These are phyloP conservation scores for Nephelium lappaceum DNA, from an alignment of 345 rosid genomes.

Conservation along the genomic window DNA sequence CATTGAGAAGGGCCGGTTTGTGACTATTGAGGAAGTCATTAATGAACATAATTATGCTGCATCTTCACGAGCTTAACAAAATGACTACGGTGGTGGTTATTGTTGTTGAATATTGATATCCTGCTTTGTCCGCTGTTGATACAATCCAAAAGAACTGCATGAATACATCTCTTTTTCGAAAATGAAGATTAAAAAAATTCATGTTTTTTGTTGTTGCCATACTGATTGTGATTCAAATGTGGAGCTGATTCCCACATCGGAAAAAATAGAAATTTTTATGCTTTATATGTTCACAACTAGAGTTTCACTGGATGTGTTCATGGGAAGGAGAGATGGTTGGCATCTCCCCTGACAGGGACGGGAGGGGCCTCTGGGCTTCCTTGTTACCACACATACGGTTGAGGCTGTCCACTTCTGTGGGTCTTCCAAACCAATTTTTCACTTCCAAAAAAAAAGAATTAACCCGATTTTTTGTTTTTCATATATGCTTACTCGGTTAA, in stretches of 20 bases:
- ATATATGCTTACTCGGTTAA: too few relatives aligned
- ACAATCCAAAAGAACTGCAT: too few relatives aligned
- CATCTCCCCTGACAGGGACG: slow-evolving; percentile 77
- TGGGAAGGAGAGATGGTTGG: slow-evolving; percentile 74
- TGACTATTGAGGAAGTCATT: slow-evolving; percentile 67
- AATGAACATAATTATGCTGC: slow-evolving; percentile 20
- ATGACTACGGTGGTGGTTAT: not conserved
- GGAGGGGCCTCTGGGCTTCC: slow-evolving; percentile 41
- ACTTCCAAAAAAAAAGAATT: not conserved
- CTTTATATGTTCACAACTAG: too few relatives aligned
- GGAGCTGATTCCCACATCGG: too few relatives aligned
- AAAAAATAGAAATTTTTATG: too few relatives aligned
- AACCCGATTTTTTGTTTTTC: too few relatives aligned
- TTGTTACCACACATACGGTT: slow-evolving; percentile 37
- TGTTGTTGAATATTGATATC: not conserved
- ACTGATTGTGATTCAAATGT: too few relatives aligned
- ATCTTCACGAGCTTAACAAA: slow-evolving; percentile 4
- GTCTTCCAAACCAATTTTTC: slow-evolving; percentile 36
- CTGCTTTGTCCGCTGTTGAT: too few relatives aligned
- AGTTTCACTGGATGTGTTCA: slow-evolving; percentile 27
- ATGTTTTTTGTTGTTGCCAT: too few relatives aligned
- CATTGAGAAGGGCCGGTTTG: slow-evolving; percentile 67
- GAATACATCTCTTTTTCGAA: too few relatives aligned
- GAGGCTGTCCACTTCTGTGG: slow-evolving; percentile 44
- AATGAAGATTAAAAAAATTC: too few relatives aligned